These are phyloP conservation scores for Ophiostoma pallidulum DNA, from an alignment of 2,329 filamentous ascomycete genomes.

Conservation along the genomic window DNA sequence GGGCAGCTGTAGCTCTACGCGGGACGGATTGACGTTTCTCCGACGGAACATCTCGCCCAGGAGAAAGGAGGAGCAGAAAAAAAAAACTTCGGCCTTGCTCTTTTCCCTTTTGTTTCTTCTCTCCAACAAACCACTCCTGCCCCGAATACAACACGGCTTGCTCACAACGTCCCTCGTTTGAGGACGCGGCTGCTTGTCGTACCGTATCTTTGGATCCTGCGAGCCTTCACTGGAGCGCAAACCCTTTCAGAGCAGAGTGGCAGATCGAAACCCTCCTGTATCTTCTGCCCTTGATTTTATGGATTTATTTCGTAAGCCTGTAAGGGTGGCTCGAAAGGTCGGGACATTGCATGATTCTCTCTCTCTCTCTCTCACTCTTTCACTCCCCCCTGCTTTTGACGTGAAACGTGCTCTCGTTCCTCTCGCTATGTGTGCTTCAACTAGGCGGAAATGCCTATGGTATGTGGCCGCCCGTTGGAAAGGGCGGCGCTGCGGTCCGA, in stretches of 20 bases:
- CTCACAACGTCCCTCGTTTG: conserved; percentile 16
- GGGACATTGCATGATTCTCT: conserved; percentile 48
- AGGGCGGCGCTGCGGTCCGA: no score
- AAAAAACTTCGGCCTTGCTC: conserved; percentile 1
- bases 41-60: background rate
- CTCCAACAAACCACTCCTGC: conserved; percentile 26
- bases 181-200: conserved; percentile 21
- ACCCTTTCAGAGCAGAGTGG: conserved; percentile 45
- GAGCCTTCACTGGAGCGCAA: conserved; percentile 46
- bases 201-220: conserved; percentile 20
- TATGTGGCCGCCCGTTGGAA: no score
- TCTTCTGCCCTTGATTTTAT: conserved; percentile 73
- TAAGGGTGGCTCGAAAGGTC: conserved; percentile 78
- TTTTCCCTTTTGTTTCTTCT: conserved; percentile 21
- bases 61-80: background rate
- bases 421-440: no score
- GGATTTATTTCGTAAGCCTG: conserved; percentile 37
- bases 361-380: no score
- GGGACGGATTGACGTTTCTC: conserved; percentile 9
- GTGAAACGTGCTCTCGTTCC: no score
- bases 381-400: no score
- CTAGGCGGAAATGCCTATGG: no score
- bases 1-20: background rate
- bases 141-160: conserved; percentile 29
- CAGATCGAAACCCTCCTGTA: conserved; percentile 63